Conservation (phyloP, 345 rosid species). For the Isatis tinctoria region DNA sequence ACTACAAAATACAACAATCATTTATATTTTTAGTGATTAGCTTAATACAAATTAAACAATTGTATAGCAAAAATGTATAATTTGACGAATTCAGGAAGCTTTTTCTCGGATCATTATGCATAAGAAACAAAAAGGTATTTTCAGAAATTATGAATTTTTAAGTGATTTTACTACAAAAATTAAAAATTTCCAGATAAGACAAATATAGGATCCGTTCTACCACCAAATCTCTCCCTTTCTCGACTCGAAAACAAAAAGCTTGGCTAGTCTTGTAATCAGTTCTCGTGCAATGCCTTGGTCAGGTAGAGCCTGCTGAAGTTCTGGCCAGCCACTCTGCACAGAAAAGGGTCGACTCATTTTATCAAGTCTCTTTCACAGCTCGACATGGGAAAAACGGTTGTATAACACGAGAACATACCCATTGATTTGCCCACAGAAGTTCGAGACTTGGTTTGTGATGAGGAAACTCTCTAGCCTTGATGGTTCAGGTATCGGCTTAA, state of each 20-base stretch:
- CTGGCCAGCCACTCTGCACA: conserved; percentile 91
- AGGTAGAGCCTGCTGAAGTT: conserved; percentile 80
- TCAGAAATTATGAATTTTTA: not conserved
- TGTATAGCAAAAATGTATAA: not conserved
- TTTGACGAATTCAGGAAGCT: not conserved
- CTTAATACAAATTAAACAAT: not conserved
- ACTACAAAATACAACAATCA: not conserved
- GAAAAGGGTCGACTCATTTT: not conserved
- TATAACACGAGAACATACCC: conserved; percentile 47
- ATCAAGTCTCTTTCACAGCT: not conserved
- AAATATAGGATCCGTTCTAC: not conserved
- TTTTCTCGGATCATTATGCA: not conserved
- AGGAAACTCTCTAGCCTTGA: conserved; percentile 95
- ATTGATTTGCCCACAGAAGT: conserved; percentile 96
- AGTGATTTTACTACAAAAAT: conserved; percentile 5
- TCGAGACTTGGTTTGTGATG: conserved; percentile 80
- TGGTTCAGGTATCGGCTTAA: conserved; percentile 91
- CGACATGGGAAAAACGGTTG: not conserved
- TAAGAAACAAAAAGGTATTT: not conserved
- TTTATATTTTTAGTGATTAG: not conserved
- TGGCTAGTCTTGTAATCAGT: conserved; percentile 32
- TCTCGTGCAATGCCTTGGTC: conserved; percentile 82
- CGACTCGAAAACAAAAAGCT: not conserved
- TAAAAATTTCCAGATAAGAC: not conserved
- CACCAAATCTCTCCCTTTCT: conserved; percentile 1